Conservation (phyloP, 2,329 filamentous ascomycete species). For the Pseudophaeomoniella oleicola region DNA sequence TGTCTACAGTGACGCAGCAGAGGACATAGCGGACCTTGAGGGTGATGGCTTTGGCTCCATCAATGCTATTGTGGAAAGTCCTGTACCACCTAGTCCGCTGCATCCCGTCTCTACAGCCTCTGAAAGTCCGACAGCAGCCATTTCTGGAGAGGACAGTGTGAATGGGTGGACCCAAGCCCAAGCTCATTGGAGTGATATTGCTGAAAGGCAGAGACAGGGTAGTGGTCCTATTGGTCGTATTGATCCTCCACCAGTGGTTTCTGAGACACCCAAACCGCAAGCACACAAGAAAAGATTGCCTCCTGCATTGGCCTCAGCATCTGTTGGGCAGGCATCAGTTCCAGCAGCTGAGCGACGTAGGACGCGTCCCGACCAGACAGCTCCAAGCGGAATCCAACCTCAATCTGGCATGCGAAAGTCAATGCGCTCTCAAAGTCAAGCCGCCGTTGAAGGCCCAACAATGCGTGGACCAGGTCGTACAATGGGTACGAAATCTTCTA, state of each 20-base stretch:
- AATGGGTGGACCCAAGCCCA: constrained; percentile 15
- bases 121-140: constrained; percentile 8
- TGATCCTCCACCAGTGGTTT: neutral
- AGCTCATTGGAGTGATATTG: constrained; percentile 14
- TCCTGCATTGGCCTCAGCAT: neutral
- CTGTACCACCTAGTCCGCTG: constrained; percentile 5
- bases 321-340: neutral
- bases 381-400: constrained; percentile 1
- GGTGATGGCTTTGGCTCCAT: constrained; percentile 34
- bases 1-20: constrained; percentile 27
- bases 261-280: neutral
- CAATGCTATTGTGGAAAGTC: constrained; percentile 30
- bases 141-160: constrained; percentile 3
- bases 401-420: constrained; percentile 7
- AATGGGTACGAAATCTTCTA: constrained; percentile 2
- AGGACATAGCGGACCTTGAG: constrained; percentile 16
- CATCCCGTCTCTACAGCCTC: constrained; percentile 5
- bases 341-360: neutral
- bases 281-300: neutral
- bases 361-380: neutral
- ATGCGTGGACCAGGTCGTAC: neutral
- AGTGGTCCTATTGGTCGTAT: neutral
- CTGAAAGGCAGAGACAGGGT: constrained; percentile 6
- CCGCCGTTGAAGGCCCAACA: neutral
- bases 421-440: constrained; percentile 6